These are phyloP conservation scores for Vigna reflexopilosa DNA, from an alignment of 306 rosid species.

Conservation along the genomic window DNA sequence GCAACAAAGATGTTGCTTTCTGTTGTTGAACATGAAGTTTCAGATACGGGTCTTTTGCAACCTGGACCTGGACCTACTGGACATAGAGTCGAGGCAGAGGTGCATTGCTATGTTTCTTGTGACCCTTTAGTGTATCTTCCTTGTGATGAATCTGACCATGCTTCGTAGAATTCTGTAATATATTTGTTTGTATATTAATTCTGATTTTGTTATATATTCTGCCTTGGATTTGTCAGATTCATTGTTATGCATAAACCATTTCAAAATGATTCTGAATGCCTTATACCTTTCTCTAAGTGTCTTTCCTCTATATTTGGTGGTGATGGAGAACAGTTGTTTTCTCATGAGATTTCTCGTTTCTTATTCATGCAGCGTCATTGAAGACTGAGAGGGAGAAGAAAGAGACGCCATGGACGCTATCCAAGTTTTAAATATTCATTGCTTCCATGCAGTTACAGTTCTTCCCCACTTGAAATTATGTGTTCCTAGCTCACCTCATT, in stretches of 20 bases:
- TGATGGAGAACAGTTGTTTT: not conserved
- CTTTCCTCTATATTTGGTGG: not conserved
- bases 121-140: slow-evolving; percentile 34
- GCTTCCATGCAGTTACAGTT: slow-evolving; percentile 1
- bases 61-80: slow-evolving; percentile 61
- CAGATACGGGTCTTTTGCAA: slow-evolving; percentile 60
- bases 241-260: not conserved
- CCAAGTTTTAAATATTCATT: not conserved
- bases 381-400: slow-evolving; percentile 76
- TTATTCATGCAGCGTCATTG: slow-evolving; percentile 58
- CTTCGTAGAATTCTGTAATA: slow-evolving; percentile 33
- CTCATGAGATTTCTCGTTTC: not conserved
- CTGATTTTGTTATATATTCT: slow-evolving; percentile 2
- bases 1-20: slow-evolving; percentile 80
- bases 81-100: slow-evolving; percentile 62
- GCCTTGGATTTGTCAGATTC: not conserved
- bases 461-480: slow-evolving; percentile 10
- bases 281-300: too few relatives aligned
- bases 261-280: not conserved
- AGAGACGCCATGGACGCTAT: slow-evolving; percentile 42
- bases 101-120: slow-evolving; percentile 33
- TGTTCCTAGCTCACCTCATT: not conserved
- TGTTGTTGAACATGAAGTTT: slow-evolving; percentile 60
- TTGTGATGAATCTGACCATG: not conserved
- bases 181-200: slow-evolving; percentile 12